Percentiles rank a stretch among this genome's conserved stretches.
phyloP scores from a whole-genome alignment of 2,329 filamentous ascomycete species.

The Xylariaceae sp. region DNA sequence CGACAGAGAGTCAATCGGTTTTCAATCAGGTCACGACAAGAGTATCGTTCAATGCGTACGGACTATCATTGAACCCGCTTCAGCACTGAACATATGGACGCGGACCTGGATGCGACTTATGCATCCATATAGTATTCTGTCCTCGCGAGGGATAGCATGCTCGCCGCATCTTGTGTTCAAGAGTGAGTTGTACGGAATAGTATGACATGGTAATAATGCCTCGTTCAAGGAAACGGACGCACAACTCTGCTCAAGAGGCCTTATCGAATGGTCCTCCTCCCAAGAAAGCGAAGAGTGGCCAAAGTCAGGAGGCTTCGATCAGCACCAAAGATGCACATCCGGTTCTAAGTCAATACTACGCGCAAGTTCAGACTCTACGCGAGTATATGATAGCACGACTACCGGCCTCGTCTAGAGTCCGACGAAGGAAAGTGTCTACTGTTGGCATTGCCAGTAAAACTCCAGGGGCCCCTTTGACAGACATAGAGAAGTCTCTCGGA shows the following conservation, averaged over 20 bases:
- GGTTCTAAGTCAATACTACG: conserved; percentile 65
- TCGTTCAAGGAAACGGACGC: conserved; percentile 29
- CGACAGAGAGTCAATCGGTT: too few relatives aligned
- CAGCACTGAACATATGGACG: background rate
- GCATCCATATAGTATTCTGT: background rate
- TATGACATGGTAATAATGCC: conserved; percentile 21
- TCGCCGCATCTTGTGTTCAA: background rate
- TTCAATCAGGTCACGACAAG: too few relatives aligned
- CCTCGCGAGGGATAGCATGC: background rate
- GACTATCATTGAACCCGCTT: too few relatives aligned
- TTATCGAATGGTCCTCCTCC: conserved; percentile 10
- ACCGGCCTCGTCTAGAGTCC: conserved; percentile 59
- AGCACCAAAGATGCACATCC: conserved; percentile 44
- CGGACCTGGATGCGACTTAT: conserved; percentile 8
- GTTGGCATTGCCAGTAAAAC: conserved; percentile 34
- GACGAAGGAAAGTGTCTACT: conserved; percentile 51
- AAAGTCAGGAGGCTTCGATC: background rate
- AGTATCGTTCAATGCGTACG: too few relatives aligned
- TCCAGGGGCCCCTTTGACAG: conserved; percentile 21
- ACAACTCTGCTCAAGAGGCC: conserved; percentile 9
- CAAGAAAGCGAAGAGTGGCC: conserved; percentile 20
- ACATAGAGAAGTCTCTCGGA: conserved; percentile 42
- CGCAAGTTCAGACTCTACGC: conserved; percentile 59
- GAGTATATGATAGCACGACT: conserved; percentile 63
- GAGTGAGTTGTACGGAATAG: background rate